Base-by-base conservation (phyloP, 371 early-diverging fungal species). In the Mortierella sp. region DNA sequence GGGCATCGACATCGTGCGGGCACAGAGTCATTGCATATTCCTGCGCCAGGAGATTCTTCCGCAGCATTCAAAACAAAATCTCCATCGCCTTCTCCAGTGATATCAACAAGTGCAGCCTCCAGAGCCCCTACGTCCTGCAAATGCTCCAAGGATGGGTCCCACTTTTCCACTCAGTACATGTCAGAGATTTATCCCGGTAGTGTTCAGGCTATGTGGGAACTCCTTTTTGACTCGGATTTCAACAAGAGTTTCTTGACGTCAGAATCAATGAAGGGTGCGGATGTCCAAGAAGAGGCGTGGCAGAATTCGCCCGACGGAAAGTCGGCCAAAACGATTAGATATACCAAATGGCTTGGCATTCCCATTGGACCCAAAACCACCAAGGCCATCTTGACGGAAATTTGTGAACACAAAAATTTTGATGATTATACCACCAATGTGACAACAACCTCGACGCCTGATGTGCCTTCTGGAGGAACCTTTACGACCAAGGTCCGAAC, bases 381-480 rank as follows among this genome's bases (percentile, higher is more conserved):
- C 13, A 87, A 86, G 62, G 93, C 93, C 33, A 85, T 87, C 33
- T 74, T 92, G 57, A 89, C 85, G 28, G 92, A 92, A 69, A 88
- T 90, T 52, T 84, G 92, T 24, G 70, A 88, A 38, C 70, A 87
- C 69, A 75, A 75, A 63, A 92, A 95, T 76, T 87, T 89, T 73
- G 84, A 85, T 24, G 72, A 84, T n/a, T 88, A 86, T 59, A 86
- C 93, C 6, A 87, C 92, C 4, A 86, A 88, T 19, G 83, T 93
- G 32, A 88, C 90, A 4, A 87, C 89, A 15, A 92, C 93, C 0
- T 84, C 85, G 48, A 97, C 98, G 15, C 97, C 97, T 4, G 92
- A 94, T 72, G 90, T 97, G 0, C 97, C 97, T 11, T 94, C 94
- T 32, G 96, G 95, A 21, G 88, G 91, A 28, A 84, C 91, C 32